Conservation (phyloP, 1,139 yeast genomes). For the Candida gigantensis region DNA sequence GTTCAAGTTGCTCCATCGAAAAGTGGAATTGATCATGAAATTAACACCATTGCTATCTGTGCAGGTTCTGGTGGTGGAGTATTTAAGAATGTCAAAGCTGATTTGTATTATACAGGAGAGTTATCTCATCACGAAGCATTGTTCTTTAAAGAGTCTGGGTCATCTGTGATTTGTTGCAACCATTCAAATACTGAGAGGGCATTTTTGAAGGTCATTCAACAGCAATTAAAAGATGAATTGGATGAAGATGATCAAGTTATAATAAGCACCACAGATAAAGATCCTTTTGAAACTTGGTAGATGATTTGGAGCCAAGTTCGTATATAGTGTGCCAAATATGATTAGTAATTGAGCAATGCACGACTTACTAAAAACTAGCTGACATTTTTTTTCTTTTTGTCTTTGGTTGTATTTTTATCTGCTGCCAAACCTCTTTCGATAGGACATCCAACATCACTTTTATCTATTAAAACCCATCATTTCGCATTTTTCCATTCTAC, state of each 20-base stretch:
- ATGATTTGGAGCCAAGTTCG: too few relatives aligned
- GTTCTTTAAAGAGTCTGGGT: slow-evolving; percentile 68
- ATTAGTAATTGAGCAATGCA: too few relatives aligned
- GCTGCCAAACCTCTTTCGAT: too few relatives aligned
- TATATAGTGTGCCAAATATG: too few relatives aligned
- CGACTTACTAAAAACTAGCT: too few relatives aligned
- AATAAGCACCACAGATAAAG: slow-evolving; percentile 55
- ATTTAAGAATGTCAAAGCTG: slow-evolving; percentile 65
- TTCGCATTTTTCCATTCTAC: too few relatives aligned
- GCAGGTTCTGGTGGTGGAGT: slow-evolving; percentile 93
- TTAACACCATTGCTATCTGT: slow-evolving; percentile 71
- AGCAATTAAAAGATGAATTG: slow-evolving; percentile 50
- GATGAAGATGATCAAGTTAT: slow-evolving; percentile 35
- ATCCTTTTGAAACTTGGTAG: slow-evolving; percentile 51
- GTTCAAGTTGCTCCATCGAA: slow-evolving; percentile 65
- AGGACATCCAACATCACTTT: too few relatives aligned
- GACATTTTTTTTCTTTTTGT: neutral
- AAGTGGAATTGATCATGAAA: slow-evolving; percentile 25
- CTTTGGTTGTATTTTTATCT: too few relatives aligned
- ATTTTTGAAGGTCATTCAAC: slow-evolving; percentile 55
- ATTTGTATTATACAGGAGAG: slow-evolving; percentile 87
- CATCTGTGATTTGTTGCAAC: slow-evolving; percentile 73
- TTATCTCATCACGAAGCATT: slow-evolving; percentile 90
- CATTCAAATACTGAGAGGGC: slow-evolving; percentile 95
- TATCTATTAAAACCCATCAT: too few relatives aligned